These are phyloP conservation scores for Lipomyces oligophaga DNA, from an alignment of 805 yeast genomes.

Conservation along the genomic window DNA sequence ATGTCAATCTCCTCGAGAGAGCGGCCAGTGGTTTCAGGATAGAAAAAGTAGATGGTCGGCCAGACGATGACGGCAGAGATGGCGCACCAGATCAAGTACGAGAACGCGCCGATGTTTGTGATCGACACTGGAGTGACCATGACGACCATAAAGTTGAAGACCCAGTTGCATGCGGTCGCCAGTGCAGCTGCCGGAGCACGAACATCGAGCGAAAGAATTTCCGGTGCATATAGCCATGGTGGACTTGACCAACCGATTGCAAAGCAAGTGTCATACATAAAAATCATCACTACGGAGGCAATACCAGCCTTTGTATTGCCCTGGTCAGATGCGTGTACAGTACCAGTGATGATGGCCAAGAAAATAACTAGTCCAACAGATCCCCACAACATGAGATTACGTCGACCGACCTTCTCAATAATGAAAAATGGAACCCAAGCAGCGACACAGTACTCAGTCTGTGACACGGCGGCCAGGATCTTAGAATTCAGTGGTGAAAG, in stretches of 20 bases:
- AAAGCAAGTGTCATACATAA: slow-evolving; percentile 6
- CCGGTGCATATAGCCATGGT: slow-evolving; percentile 63
- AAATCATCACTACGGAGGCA: slow-evolving; percentile 16
- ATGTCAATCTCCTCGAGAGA: slow-evolving; percentile 77
- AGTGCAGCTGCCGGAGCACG: slow-evolving; percentile 62
- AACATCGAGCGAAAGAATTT: slow-evolving; percentile 57
- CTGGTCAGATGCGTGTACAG: slow-evolving; percentile 37
- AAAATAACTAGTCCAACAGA: slow-evolving; percentile 36
- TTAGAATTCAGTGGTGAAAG: slow-evolving; percentile 44
- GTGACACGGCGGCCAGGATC: slow-evolving; percentile 44
- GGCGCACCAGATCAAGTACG: slow-evolving; percentile 28
- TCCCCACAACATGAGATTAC: slow-evolving; percentile 57
- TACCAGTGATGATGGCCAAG: slow-evolving; percentile 32
- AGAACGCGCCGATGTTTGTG: slow-evolving; percentile 27
- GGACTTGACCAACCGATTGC: slow-evolving; percentile 5
- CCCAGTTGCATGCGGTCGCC: slow-evolving; percentile 65
- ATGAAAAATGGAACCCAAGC: slow-evolving; percentile 63
- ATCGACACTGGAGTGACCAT: slow-evolving; percentile 49
- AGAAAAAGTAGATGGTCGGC: slow-evolving; percentile 57
- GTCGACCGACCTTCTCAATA: slow-evolving; percentile 72
- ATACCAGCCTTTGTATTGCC: slow-evolving; percentile 33
- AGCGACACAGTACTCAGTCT: slow-evolving; percentile 41
- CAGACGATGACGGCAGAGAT: slow-evolving; percentile 9
- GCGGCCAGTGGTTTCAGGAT: slow-evolving; percentile 58
- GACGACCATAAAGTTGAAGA: slow-evolving; percentile 42